A percentile compares a stretch with the other conserved stretches of the same genome.
These are phyloP conservation scores for Kingdonia uniflora DNA, from an alignment of 164 flowering plant species.

Conservation along the genomic window DNA sequence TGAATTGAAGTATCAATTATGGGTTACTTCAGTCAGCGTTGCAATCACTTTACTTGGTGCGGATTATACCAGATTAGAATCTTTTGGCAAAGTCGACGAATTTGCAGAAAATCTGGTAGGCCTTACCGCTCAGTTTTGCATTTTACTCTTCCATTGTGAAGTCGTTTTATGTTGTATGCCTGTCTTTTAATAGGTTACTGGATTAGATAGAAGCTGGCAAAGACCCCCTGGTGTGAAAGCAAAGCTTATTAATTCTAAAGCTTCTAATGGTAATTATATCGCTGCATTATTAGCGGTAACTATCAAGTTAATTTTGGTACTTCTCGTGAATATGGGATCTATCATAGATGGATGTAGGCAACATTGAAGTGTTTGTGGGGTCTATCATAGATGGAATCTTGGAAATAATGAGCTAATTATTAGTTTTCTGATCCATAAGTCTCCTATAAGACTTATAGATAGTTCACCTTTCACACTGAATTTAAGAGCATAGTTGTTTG, in stretches of 20 bases:
- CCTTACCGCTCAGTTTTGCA: too few relatives aligned
- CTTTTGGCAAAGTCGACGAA: conserved; percentile 85
- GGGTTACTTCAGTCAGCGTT: conserved; percentile 57
- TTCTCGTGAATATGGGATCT: neutral
- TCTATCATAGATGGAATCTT: neutral
- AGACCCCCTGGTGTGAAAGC: conserved; percentile 88
- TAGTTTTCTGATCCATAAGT: too few relatives aligned
- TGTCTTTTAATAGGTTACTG: conserved; percentile 45
- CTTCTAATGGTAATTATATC: conserved; percentile 48
- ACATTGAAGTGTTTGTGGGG: too few relatives aligned
- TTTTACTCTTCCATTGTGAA: too few relatives aligned
- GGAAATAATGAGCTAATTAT: neutral
- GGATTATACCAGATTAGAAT: conserved; percentile 85
- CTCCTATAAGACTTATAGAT: too few relatives aligned
- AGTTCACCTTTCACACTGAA: too few relatives aligned
- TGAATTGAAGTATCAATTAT: conserved; percentile 5
- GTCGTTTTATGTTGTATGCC: too few relatives aligned
- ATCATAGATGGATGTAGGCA: neutral
- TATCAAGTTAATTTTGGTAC: neutral
- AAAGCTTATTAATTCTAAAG: conserved; percentile 59
- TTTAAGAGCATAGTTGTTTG: too few relatives aligned
- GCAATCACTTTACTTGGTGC: conserved; percentile 86
- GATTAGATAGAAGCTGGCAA: conserved; percentile 95
- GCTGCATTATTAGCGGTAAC: neutral
- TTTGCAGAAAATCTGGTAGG: conserved; percentile 34